Percentiles rank a stretch among this genome's conserved stretches.
Evolutionary conservation across 768 basidiomycete genomes (phyloP).

Genomic region (Boletus patriciae): DNA sequence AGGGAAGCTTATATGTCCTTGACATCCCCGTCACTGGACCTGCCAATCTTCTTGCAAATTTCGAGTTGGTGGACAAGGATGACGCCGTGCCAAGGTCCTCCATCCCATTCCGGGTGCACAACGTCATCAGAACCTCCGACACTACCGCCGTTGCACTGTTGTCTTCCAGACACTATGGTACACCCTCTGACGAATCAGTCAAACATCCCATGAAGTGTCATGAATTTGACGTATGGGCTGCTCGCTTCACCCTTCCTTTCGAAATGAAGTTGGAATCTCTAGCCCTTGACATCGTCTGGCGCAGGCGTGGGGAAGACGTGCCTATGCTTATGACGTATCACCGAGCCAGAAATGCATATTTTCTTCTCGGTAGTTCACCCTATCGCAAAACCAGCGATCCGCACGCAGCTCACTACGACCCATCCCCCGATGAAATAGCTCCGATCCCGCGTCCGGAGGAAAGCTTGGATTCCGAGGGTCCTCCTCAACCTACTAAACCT

Average conservation of each 20-base stretch:
- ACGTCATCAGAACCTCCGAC: conserved; percentile 38
- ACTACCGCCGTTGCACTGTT: conserved; percentile 47
- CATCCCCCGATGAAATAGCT: conserved; percentile 62
- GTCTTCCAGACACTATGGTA: conserved; percentile 56
- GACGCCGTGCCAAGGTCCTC: conserved; percentile 23
- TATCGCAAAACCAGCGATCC: conserved; percentile 47
- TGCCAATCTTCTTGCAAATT: conserved; percentile 52
- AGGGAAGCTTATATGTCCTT: conserved; percentile 65
- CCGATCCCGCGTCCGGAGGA: conserved; percentile 67
- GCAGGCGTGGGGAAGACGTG: conserved; percentile 65
- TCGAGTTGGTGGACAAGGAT: conserved; percentile 40
- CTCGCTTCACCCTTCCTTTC: conserved; percentile 48
- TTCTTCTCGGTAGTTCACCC: conserved; percentile 57
- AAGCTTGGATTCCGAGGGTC: conserved; percentile 43
- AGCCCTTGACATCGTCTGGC: conserved; percentile 63
- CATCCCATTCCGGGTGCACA: conserved; percentile 42
- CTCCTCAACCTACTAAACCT: conserved; percentile 46
- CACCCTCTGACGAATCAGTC: conserved; percentile 18
- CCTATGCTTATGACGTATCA: conserved; percentile 59
- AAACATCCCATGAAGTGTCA: conserved; percentile 30
- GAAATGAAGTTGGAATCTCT: conserved; percentile 32
- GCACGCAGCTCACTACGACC: conserved; percentile 46
- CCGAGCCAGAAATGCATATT: conserved; percentile 43
- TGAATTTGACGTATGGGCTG: conserved; percentile 69
- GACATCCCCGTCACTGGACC: conserved; percentile 39